Percentiles rank a stretch among this genome's conserved stretches.
phyloP scores from a whole-genome alignment of 2,329 filamentous ascomycete genomes.

The Pseudogymnoascus sp. region DNA sequence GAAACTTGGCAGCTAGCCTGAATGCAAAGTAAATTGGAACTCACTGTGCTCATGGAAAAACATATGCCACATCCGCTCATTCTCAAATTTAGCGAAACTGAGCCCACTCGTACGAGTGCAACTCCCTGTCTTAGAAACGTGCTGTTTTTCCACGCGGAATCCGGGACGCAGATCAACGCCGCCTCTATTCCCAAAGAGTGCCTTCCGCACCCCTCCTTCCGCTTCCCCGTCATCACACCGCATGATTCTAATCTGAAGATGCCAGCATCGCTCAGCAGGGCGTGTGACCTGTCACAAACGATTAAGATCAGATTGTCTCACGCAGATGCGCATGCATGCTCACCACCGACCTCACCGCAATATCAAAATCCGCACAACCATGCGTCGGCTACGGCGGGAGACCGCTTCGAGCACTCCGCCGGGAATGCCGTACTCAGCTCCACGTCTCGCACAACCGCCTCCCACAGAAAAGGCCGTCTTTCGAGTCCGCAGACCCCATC shows the following conservation, averaged over 20 bases:
- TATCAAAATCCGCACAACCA: not conserved
- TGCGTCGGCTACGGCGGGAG: not conserved
- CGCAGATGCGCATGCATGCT: not conserved
- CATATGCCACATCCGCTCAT: not conserved
- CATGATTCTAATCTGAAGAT: constrained; percentile 7
- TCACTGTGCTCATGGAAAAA: not conserved
- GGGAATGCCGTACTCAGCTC: not conserved
- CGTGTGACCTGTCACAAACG: constrained; percentile 3
- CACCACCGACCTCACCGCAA: not conserved
- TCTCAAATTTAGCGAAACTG: not conserved
- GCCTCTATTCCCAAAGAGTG: constrained; percentile 1
- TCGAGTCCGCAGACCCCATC: not conserved
- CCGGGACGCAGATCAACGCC: not conserved
- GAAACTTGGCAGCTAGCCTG: not conserved
- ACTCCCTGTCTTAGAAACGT: not conserved
- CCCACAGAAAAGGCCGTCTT: not conserved
- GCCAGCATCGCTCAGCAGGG: not conserved
- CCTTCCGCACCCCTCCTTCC: not conserved
- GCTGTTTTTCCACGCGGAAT: not conserved
- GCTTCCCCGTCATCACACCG: not conserved
- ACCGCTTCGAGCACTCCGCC: not conserved
- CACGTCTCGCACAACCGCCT: not conserved
- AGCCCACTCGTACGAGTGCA: not conserved
- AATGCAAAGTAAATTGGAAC: not conserved
- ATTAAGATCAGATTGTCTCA: not conserved